A percentile compares a stretch with the other conserved stretches of the same genome.
phyloP scores from a whole-genome alignment of 495 filamentous ascomycete genomes.

The Neurospora sp. region DNA sequence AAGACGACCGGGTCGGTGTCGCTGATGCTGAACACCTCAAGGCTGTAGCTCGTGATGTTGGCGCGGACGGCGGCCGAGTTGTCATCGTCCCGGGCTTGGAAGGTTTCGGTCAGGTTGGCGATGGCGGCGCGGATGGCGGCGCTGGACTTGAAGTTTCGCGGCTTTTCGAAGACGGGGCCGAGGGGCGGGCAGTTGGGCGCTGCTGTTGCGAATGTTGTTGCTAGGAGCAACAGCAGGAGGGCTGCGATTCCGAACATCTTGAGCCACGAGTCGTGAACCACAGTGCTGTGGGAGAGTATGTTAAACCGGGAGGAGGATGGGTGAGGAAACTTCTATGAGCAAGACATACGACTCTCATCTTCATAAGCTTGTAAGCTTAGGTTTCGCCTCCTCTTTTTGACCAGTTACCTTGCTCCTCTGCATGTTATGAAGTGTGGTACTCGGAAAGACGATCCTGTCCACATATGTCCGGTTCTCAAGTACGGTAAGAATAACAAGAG shows the following conservation, averaged over 20 bases:
- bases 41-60: conserved; percentile 40
- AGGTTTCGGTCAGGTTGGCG: conserved; percentile 26
- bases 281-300: not conserved
- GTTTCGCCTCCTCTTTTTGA: not conserved
- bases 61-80: conserved; percentile 21
- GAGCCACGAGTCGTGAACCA: not conserved
- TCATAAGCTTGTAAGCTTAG: not conserved
- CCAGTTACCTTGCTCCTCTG: not conserved
- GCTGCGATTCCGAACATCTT: not conserved
- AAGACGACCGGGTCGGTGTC: conserved; percentile 28
- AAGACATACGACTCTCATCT: not conserved
- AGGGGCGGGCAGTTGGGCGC: conserved; percentile 37
- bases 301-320: not conserved
- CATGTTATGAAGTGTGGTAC: not conserved
- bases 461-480: not conserved
- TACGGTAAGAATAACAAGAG: not conserved
- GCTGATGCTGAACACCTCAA: conserved; percentile 41
- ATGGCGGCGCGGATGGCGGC: conserved; percentile 23
- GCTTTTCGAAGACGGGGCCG: conserved; percentile 38
- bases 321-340: not conserved
- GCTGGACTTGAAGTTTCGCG: conserved; percentile 24
- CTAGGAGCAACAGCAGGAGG: conserved; percentile 1
- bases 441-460: not conserved
- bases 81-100: conserved; percentile 23
- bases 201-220: conserved; percentile 4